These are phyloP conservation scores for Debaryomyces udenii DNA, from an alignment of 1,139 yeast species.

Conservation along the genomic window DNA sequence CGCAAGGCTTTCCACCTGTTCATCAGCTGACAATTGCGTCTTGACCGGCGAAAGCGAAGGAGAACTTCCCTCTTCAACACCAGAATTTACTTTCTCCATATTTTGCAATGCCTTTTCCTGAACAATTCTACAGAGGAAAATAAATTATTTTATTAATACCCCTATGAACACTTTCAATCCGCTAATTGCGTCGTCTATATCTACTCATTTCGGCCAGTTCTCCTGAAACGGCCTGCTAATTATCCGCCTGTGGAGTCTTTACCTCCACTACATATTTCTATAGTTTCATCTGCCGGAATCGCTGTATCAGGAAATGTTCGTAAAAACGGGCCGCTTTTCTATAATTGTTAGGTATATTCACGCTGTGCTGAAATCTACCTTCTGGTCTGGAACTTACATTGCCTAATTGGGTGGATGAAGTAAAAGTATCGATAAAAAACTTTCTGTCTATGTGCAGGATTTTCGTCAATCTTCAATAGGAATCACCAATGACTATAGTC, in stretches of 20 bases:
- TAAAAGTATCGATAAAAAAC: slow-evolving; percentile 29
- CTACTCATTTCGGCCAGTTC: not conserved
- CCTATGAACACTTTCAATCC: too few species aligned
- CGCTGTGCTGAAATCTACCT: slow-evolving; percentile 1
- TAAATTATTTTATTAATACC: too few species aligned
- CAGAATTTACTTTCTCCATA: slow-evolving; percentile 5
- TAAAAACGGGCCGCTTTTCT: slow-evolving; percentile 2
- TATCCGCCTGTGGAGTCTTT: not conserved
- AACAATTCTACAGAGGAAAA: too few species aligned
- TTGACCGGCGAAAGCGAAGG: not conserved
- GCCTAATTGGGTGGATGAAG: slow-evolving; percentile 39
- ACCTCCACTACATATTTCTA: not conserved
- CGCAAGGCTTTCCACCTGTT: slow-evolving; percentile 33
- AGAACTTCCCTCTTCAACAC: not conserved
- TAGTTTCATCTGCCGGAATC: not conserved
- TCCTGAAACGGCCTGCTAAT: slow-evolving; percentile 3
- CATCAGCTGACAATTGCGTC: slow-evolving; percentile 15
- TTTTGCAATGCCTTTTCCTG: not conserved
- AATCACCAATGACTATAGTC: too few species aligned
- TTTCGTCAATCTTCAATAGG: not conserved
- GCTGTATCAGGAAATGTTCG: not conserved
- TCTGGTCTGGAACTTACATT: slow-evolving; percentile 29
- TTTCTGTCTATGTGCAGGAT: slow-evolving; percentile 11
- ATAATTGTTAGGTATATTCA: too few species aligned
- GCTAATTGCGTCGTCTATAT: not conserved